These are phyloP conservation scores for Trifolium fragiferum DNA, from an alignment of 306 rosid genomes.

Conservation along the genomic window DNA sequence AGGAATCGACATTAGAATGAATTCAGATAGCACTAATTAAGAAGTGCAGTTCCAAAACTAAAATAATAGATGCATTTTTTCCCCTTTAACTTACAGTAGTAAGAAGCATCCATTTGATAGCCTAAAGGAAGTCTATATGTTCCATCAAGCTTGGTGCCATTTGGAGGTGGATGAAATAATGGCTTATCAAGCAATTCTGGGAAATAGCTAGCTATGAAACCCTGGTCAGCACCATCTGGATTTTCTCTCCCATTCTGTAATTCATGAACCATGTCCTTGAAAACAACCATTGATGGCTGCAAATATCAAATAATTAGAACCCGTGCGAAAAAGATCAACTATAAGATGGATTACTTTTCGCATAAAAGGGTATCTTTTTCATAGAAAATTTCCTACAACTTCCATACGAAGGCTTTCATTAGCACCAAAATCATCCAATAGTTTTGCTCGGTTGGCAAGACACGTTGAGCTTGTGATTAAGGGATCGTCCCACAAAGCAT, in stretches of 20 bases:
- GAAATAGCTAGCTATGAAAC: conserved; percentile 86
- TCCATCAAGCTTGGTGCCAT: conserved; percentile 78
- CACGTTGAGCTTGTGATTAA: neutral
- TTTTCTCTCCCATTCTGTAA: conserved; percentile 72
- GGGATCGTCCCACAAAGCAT: neutral
- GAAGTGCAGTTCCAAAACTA: neutral
- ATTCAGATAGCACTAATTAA: conserved; percentile 6
- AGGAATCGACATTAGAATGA: conserved; percentile 12
- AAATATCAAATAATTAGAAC: conserved; percentile 30
- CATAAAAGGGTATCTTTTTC: neutral
- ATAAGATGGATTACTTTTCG: neutral
- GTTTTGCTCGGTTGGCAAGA: neutral
- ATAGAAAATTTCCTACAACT: neutral
- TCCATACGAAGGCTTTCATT: neutral
- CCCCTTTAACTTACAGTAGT: conserved; percentile 65
- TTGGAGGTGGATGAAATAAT: conserved; percentile 72
- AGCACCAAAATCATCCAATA: neutral
- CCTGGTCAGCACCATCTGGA: conserved; percentile 98
- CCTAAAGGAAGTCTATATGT: conserved; percentile 91
- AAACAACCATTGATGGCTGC: conserved; percentile 85
- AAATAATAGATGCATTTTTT: neutral
- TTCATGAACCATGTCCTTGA: conserved; percentile 80
- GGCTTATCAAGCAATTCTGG: conserved; percentile 87
- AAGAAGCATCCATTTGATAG: conserved; percentile 99
- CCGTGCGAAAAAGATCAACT: conserved; percentile 9